Evolutionary conservation across 169 alveolate species (phyloP), one percentile per base, ranked within the genome.

Genomic region (Cryptosporidium meleagridis): DNA sequence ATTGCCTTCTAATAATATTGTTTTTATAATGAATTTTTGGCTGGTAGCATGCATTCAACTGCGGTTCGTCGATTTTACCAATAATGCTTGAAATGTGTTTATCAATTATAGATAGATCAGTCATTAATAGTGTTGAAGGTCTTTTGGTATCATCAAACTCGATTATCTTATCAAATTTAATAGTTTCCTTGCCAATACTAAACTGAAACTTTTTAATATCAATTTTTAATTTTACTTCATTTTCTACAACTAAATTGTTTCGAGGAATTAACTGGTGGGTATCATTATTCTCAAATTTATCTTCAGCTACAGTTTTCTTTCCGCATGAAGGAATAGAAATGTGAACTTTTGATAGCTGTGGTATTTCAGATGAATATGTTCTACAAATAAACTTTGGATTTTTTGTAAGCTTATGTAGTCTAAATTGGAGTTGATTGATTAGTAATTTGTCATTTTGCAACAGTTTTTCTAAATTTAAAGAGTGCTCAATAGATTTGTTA

Each of bases 71-170:
- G 29, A 35, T 53, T 33, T 58, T 12, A 10, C 58, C 37, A 21
- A 80, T 80, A 41, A 65, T 80, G 14, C 44, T 35, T 39, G 89
- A 62, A 65, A 80, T 69, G 0, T 62, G 41, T 10, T 51, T 7
- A 31, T 65, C 35, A n/a, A 80, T 80, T 26, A 2, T 62, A n/a
- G 73, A 59, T 41, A 80, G 33, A 23, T 80, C 80, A 12, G 89
- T 80, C 44, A 80, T 14, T 37, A 80, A 39, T 62, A 80, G 31
- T 29, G 80, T 35, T 21, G 89, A 62, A 29, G 89, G 89, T 21
- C 89, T 59, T 29, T 65, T 80, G n/a, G 89, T 61, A 8, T 80
- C 89, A 45, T 80, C 89, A 62, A 80, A 80, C 29, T 80, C 75
- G 29, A 80, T 65, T 26, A 80, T 39, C 53, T 80, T 80, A 16